phyloP scores from a whole-genome alignment of 352 stramenopile species.

The Phytophthora hybrid region DNA sequence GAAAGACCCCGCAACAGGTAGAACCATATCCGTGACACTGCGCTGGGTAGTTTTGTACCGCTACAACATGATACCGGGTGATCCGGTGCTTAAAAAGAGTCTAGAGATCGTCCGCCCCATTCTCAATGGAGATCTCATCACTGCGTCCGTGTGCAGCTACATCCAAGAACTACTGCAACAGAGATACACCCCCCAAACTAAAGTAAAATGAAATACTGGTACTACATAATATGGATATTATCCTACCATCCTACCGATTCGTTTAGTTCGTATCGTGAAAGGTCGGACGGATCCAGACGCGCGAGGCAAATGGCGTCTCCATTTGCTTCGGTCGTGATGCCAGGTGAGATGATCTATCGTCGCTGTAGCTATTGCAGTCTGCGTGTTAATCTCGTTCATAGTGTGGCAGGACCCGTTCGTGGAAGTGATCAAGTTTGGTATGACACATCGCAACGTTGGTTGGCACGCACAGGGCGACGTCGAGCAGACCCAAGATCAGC shows the following conservation, averaged over 20 bases:
- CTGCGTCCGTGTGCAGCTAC: constrained; percentile 27
- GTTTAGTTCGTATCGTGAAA: constrained; percentile 23
- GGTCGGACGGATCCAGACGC: constrained; percentile 21
- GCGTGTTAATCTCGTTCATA: constrained; percentile 23
- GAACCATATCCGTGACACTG: constrained; percentile 20
- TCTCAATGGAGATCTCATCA: constrained; percentile 37
- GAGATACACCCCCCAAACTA: not conserved
- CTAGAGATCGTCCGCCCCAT: constrained; percentile 23
- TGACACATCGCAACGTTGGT: constrained; percentile 66
- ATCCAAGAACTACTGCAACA: constrained; percentile 26
- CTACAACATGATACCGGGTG: constrained; percentile 27
- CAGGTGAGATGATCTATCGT: constrained; percentile 23
- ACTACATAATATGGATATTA: no score
- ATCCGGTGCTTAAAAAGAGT: constrained; percentile 16
- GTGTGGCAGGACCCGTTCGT: constrained; percentile 90
- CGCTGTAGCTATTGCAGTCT: not conserved
- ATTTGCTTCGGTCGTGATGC: constrained; percentile 34
- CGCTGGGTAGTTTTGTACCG: constrained; percentile 22
- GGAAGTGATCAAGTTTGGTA: constrained; percentile 84
- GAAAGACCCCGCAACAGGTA: constrained; percentile 9
- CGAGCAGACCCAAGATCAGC: constrained; percentile 65
- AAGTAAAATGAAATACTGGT: not conserved
- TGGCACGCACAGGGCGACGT: constrained; percentile 72
- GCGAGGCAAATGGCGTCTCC: constrained; percentile 34
- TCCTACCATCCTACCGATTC: not conserved